These are phyloP conservation scores for Fraxinus anomala DNA, from an alignment of 257 asterid genomes.

Conservation along the genomic window DNA sequence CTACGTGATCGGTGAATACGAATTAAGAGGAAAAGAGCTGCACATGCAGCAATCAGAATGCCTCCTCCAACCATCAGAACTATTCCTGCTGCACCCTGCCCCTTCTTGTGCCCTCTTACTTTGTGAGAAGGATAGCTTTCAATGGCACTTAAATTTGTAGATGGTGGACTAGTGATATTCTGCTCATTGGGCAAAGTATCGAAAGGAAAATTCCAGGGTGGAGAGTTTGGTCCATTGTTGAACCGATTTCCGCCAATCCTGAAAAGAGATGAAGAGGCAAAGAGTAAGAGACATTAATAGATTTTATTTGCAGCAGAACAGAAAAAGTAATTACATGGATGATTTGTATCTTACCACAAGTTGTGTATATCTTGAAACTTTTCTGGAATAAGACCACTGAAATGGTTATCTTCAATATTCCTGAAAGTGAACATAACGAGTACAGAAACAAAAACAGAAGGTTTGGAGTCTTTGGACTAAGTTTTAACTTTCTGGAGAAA, in stretches of 20 bases:
- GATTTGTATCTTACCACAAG: conserved; percentile 55
- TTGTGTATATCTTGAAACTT: conserved; percentile 62
- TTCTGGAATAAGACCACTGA: conserved; percentile 91
- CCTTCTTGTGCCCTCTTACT: conserved; percentile 37
- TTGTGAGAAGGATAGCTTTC: conserved; percentile 52
- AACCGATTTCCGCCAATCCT: conserved; percentile 88
- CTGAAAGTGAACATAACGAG: conserved; percentile 44
- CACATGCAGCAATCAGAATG: conserved; percentile 52
- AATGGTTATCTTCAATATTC: conserved; percentile 88
- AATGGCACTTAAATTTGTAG: conserved; percentile 59
- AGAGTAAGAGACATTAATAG: conserved; percentile 1
- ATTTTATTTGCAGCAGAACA: conserved; percentile 2
- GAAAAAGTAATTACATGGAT: background rate
- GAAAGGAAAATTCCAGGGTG: conserved; percentile 77
- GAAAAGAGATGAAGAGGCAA: conserved; percentile 23
- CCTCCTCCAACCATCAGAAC: conserved; percentile 48
- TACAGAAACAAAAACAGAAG: conserved; percentile 23
- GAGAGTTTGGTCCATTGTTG: conserved; percentile 53
- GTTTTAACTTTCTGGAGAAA: conserved; percentile 2
- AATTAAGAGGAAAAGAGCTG: conserved; percentile 38
- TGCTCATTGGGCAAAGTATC: conserved; percentile 50
- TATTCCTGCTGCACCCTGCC: conserved; percentile 41
- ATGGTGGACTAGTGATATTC: conserved; percentile 65
- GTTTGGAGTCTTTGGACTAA: conserved; percentile 7
- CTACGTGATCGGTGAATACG: conserved; percentile 31